Evolutionary conservation across 176 grass and related monocot genomes (phyloP).

Genomic region (Carex myosuroides): DNA sequence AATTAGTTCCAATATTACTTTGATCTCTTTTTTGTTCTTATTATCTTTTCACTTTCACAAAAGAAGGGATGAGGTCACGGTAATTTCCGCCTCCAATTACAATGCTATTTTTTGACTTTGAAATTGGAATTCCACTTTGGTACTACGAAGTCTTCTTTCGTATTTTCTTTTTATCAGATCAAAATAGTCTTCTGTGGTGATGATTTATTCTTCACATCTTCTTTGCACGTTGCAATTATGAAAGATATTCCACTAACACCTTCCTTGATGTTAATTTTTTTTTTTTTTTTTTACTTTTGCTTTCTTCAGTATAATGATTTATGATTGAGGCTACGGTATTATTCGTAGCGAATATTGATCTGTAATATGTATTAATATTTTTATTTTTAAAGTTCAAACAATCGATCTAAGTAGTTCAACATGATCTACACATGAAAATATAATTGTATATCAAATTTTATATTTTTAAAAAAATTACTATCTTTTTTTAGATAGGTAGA

Average conservation of each 20-base stretch:
- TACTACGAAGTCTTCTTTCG: background rate
- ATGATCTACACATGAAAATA: too few species aligned
- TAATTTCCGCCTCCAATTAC: background rate
- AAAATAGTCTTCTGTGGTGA: background rate
- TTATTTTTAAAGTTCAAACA: too few species aligned
- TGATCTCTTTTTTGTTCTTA: background rate
- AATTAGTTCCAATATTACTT: background rate
- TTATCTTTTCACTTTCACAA: background rate
- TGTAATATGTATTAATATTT: too few species aligned
- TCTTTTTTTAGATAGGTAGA: too few species aligned
- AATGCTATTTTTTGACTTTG: background rate
- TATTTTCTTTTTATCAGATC: background rate
- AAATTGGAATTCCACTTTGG: background rate
- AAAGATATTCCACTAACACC: background rate
- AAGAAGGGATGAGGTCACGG: background rate
- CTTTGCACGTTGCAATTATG: background rate
- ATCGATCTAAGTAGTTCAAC: too few species aligned
- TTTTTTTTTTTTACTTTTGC: background rate
- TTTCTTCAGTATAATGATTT: slow-evolving; percentile 6
- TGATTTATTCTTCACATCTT: background rate
- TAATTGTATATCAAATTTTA: too few species aligned
- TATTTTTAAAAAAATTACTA: too few species aligned
- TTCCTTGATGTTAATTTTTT: background rate
- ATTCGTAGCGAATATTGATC: too few species aligned
- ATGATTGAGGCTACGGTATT: background rate